Base-by-base conservation (phyloP, 768 basidiomycete species). In the Macrolepiota albuminosa region DNA sequence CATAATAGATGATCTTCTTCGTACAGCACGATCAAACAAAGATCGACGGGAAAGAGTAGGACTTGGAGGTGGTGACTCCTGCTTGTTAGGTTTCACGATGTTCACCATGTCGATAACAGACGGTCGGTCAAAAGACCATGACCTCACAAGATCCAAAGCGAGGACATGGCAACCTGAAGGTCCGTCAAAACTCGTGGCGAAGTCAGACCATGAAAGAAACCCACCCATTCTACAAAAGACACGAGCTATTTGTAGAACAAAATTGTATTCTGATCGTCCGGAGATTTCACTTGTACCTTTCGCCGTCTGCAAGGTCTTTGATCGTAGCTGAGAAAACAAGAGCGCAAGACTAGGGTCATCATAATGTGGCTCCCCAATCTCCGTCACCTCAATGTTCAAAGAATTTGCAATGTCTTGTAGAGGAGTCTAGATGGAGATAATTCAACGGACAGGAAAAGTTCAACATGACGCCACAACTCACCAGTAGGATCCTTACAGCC, bases 151-250 rank as follows among this genome's bases (percentile, higher is more conserved):
- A 69, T 94, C 87, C 40, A 99, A 80, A 6, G 93, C 95, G n/a
- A 99, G 76, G 6, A 83, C 83, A 70, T 97, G 96, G 67, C 95
- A 98, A 21, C 96, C 95, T 97, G 70, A 11, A 56, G 49, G 53
- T 14, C 29, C 45, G 1, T 39, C 7, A 54, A 5, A 11, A 63
- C 46, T 33, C 42, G 33, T 6, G 34, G 53, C 36, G 36, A 42
- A 2, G 33, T 18, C 29, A 61, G 21, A 40, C 18, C 53, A 58
- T 47, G 10, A 37, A 4, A 0, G n/a, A n/a, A n/a, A 70, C 87
- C 43, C 64, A 93, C 96, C 97, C 94, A 98, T 96, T 60, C 93
- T 80, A 67, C 91, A 93, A 66, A 98, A 95, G 8, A 96, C 91
- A 33, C 93, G 84, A 0, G 95, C 91, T 66, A 94, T 93, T 74